Conservation (phyloP, 2,329 filamentous ascomycete genomes). For the Cladorrhinum sp. region DNA sequence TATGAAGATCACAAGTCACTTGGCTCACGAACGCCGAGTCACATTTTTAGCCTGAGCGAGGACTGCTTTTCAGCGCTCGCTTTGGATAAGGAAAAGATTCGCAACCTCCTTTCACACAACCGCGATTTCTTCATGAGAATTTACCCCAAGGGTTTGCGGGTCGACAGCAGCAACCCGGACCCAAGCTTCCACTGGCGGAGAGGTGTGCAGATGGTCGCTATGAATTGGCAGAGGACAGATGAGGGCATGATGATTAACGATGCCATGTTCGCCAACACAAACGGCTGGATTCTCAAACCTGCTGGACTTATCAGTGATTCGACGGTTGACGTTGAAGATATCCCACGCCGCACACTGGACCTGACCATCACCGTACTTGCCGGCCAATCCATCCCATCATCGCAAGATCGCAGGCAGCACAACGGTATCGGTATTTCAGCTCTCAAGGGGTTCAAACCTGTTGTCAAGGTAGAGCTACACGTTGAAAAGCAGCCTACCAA, state of each 20-base stretch:
- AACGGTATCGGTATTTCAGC: conserved; percentile 39
- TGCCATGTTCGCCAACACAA: conserved; percentile 88
- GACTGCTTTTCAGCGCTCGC: conserved; percentile 61
- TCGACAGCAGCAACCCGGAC: conserved; percentile 92
- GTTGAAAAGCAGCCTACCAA: conserved; percentile 59
- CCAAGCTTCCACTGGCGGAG: conserved; percentile 88
- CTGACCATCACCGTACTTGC: conserved; percentile 56
- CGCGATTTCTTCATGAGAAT: conserved; percentile 84
- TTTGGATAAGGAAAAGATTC: conserved; percentile 16
- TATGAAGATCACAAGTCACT: conserved; percentile 71
- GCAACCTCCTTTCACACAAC: conserved; percentile 79
- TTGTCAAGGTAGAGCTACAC: conserved; percentile 77
- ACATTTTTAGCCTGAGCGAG: conserved; percentile 89
- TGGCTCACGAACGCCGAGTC: conserved; percentile 55
- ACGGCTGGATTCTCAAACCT: conserved; percentile 85
- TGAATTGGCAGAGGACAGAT: conserved; percentile 97
- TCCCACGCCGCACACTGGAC: conserved; percentile 8
- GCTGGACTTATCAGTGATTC: conserved; percentile 61
- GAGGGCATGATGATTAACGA: conserved; percentile 95
- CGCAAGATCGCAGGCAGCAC: conserved; percentile 38
- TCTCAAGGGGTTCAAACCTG: conserved; percentile 61
- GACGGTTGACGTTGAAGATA: conserved; percentile 40
- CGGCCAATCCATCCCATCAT: conserved; percentile 69
- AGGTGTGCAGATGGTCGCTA: conserved; percentile 94
- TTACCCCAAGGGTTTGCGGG: conserved; percentile 75